A percentile compares a stretch with the other conserved stretches of the same genome.
Evolutionary conservation across 2,329 filamentous ascomycete genomes (phyloP).

Genomic region (Shiraia sp.): DNA sequence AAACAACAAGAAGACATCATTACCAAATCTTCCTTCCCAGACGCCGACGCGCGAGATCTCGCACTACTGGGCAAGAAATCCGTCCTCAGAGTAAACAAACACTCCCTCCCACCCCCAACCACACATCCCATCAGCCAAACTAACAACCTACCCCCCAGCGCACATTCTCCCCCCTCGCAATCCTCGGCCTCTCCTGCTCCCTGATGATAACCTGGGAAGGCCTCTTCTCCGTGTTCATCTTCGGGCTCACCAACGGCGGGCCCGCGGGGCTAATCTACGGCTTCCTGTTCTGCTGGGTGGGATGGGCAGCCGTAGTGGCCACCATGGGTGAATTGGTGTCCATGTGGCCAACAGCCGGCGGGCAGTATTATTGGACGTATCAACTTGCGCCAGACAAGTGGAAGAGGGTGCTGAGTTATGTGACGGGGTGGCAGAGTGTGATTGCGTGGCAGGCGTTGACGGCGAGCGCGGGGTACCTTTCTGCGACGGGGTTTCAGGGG

Average conservation of each 20-base stretch:
- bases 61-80: slow-evolving; percentile 12
- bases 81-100: slow-evolving; percentile 7
- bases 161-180: slow-evolving; percentile 16
- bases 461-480: slow-evolving; percentile 26
- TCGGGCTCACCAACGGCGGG: slow-evolving; percentile 20
- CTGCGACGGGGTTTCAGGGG: slow-evolving; percentile 24
- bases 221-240: slow-evolving; percentile 16
- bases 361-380: slow-evolving; percentile 19
- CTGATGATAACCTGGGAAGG: slow-evolving; percentile 25
- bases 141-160: slow-evolving; percentile 5
- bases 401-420: slow-evolving; percentile 11
- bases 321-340: slow-evolving; percentile 20
- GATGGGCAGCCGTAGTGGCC: slow-evolving; percentile 13
- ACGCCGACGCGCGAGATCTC: slow-evolving; percentile 11
- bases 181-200: slow-evolving; percentile 18
- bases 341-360: slow-evolving; percentile 21
- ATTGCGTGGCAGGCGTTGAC: slow-evolving; percentile 43
- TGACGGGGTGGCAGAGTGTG: slow-evolving; percentile 27
- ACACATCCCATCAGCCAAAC: not conserved
- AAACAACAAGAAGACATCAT: no score
- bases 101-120: not conserved
- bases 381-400: slow-evolving; percentile 12
- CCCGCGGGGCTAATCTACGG: slow-evolving; percentile 17
- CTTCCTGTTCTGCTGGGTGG: slow-evolving; percentile 19
- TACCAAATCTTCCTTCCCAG: no score